Conservation (phyloP, 495 filamentous ascomycete genomes). For the Aspergillus baeticus region DNA sequence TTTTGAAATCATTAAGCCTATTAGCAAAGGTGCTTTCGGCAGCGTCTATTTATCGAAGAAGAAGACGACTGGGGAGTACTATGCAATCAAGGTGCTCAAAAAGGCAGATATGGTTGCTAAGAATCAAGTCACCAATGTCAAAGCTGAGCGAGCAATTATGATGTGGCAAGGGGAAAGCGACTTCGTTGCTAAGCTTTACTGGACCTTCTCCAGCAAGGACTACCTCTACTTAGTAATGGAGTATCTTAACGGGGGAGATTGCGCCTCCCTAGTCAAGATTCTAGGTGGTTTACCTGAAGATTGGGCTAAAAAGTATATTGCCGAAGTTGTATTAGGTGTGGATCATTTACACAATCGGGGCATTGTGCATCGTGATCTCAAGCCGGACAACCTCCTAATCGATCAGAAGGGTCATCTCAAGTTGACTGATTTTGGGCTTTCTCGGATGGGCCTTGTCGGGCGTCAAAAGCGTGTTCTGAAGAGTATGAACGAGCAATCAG, state of each 20-base stretch:
- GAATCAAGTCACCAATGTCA: constrained; percentile 98
- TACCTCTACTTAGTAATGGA: constrained; percentile 99
- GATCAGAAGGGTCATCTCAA: constrained; percentile 97
- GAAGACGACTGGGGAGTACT: constrained; percentile 97
- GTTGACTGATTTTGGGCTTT: constrained; percentile 95
- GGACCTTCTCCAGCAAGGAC: constrained; percentile 99
- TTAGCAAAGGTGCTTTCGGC: constrained; percentile 97
- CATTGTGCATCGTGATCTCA: constrained; percentile 94
- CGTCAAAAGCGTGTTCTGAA: constrained; percentile 91
- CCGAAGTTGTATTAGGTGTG: constrained; percentile 90
- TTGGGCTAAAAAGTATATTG: constrained; percentile 96
- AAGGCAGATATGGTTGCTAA: constrained; percentile 99
- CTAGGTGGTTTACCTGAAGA: constrained; percentile 90
- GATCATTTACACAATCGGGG: constrained; percentile 92
- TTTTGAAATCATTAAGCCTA: constrained; percentile 98
- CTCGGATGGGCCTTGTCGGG: constrained; percentile 94
- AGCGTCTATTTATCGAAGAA: constrained; percentile 98
- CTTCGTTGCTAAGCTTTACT: constrained; percentile 97
- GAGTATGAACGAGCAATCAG: constrained; percentile 75
- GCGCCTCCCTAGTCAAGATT: constrained; percentile 92
- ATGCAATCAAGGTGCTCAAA: constrained; percentile 96
- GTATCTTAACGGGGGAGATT: constrained; percentile 96
- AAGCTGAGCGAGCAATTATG: constrained; percentile 99
- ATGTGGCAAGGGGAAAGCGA: constrained; percentile 99
- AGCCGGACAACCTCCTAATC: constrained; percentile 96